Evolutionary conservation across 2,329 filamentous ascomycete species (phyloP), one percentile per base, ranked within the genome.

Genomic region (Ophiocordyceps sinensis): DNA sequence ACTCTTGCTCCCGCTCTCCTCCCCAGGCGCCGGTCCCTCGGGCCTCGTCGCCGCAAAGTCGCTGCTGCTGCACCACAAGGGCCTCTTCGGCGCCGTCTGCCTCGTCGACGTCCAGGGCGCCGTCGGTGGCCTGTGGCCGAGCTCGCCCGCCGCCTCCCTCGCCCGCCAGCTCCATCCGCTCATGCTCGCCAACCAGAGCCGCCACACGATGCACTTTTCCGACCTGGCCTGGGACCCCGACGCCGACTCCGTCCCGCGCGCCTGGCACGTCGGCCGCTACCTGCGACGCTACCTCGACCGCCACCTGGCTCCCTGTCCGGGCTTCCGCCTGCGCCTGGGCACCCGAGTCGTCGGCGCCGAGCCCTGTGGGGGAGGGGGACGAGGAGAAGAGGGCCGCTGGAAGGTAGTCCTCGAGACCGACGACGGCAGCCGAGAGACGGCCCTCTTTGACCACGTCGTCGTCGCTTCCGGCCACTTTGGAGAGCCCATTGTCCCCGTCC

Each of bases 41-140:
- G 80, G 79, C 30, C 69, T 84, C 19, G 75, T 79, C 14, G 76
- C 77, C 10, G 79, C 79, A 49, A 91, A 89, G 61, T 82, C 79
- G 0, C 66, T 91, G 26, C 67, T 86, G 45, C 67, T 53, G 65
- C 65, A 28, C 65, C 72, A 0, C 56, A 60, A 2, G 67, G 60
- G 11, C 63, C 66, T 6, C 88, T 85, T 61, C 63, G 68, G 3
- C 23, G 6, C 23, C 5, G 79, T 89, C 38, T 81, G 75, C 3
- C 58, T 93, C 21, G 84, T 82, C 51, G 85, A 93, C 38, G 63
- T 70, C 14, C 71, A 77, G 37, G 53, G 67, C 29, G 69, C 73
- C 32, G 68, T 89, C 14, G 85, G 85, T 11, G 85, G 85, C 0
- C 71, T 91, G n/a, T 93, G 85, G 85, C 79, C 81, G 4, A 61